Evolutionary conservation across 768 basidiomycete genomes (phyloP), one percentile per base, ranked within the genome.

Genomic region (Imleria badia): DNA sequence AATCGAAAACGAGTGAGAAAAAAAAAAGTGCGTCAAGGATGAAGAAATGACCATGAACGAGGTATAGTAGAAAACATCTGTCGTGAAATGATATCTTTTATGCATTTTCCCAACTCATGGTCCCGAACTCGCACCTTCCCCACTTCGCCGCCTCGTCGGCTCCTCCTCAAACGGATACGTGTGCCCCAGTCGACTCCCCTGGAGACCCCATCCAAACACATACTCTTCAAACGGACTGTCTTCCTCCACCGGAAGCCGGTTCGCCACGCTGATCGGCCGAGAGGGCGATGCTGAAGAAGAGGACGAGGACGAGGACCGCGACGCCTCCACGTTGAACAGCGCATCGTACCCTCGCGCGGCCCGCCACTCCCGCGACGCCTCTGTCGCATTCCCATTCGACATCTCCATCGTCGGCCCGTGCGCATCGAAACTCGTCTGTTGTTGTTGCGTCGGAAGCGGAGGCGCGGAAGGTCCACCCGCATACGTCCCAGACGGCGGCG

Each of bases 181-280:
- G 6, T 30, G 48, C 6, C 36, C 57, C 3, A 26, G 5, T 12
- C 48, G 41, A 13, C 47, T 23, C 5, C 56, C 22, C 0, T 44
- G 51, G 14, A 36, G 3, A 9, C 30, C 17, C 64, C 64, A 65
- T 15, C 59, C 56, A 54, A 61, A 58, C 47, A 52, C 34, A 22
- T 36, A 45, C 0, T 65, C 65, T 2, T 66, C 65, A 19, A 60
- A 57, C 41, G 38, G 7, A 11, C 40, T 34, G 7, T 66, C 65
- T 31, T 67, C 66, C 0, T 66, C 58, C 9, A 64, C 42, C 0
- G 63, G 65, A 42, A 68, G 36, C 19, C 66, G 65, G 15, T 44
- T 55, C 47, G 52, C 29, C 19, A 67, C 34, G 11, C 62, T 50
- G 47, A 51, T 44, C 2, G 64, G 64, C 8, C 52, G 57, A 10